A percentile compares a stretch with the other conserved stretches of the same genome.
Conservation (phyloP, 257 asterid genomes). For the Nicotiana attenuata region DNA sequence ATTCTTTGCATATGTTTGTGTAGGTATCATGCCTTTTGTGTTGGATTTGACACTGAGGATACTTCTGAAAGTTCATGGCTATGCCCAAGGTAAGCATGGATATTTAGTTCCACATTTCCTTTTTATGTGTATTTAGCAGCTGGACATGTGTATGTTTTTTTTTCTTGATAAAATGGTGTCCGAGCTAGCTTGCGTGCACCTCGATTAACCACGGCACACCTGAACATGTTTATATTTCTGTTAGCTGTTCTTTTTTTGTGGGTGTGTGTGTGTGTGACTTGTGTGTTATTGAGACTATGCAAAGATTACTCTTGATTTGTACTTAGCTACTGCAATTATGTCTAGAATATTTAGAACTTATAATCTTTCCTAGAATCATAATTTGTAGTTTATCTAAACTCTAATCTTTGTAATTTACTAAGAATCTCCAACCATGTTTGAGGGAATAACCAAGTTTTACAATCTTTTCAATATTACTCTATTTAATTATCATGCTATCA, state of each 20-base stretch:
- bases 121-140: neutral
- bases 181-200: too few relatives aligned
- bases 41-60: slow-evolving; percentile 93
- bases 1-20: slow-evolving; percentile 21
- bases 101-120: neutral
- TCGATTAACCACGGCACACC: neutral
- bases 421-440: neutral
- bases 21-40: slow-evolving; percentile 98
- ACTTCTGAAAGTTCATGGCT: slow-evolving; percentile 86
- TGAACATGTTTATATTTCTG: neutral
- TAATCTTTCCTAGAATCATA: neutral
- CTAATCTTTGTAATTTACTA: neutral
- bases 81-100: slow-evolving; percentile 74
- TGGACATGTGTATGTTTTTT: neutral
- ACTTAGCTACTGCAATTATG: neutral
- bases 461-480: neutral
- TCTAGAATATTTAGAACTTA: neutral
- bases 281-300: neutral
- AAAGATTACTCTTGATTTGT: neutral
- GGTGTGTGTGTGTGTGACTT: neutral
- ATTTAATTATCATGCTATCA: neutral
- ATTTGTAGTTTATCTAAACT: neutral
- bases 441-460: neutral
- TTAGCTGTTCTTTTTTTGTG: neutral
- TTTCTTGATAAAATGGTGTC: too few relatives aligned